Evolutionary conservation across 2,329 filamentous ascomycete genomes (phyloP).

Genomic region (Phaeophleospora eucalypticola): DNA sequence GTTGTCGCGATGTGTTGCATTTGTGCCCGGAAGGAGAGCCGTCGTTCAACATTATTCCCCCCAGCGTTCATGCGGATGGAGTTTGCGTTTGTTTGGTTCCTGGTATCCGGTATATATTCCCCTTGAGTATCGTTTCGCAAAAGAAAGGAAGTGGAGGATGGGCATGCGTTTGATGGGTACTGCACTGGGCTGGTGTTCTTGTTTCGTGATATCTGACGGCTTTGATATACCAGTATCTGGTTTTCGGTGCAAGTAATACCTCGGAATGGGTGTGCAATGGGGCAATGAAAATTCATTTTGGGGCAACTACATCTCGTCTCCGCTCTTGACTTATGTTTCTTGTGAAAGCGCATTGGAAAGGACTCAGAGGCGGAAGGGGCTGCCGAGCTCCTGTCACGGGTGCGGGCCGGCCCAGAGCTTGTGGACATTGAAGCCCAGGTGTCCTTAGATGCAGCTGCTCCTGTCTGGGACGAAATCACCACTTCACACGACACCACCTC

Average conservation of each 20-base stretch:
- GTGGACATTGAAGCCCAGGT: no score
- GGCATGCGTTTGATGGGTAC: no score
- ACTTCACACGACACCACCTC: no score
- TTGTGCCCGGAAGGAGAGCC: background rate
- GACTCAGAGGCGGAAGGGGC: no score
- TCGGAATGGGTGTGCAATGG: background rate
- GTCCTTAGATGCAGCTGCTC: no score
- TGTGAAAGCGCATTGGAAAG: no score
- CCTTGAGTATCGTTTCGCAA: background rate
- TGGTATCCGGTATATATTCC: background rate
- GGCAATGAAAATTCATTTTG: background rate
- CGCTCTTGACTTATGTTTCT: no score
- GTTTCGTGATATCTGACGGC: background rate
- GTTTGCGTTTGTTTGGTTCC: slow-evolving; percentile 1
- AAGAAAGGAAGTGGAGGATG: background rate
- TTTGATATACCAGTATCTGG: background rate
- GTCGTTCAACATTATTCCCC: slow-evolving; percentile 2
- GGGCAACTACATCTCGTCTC: background rate
- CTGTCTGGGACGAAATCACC: no score
- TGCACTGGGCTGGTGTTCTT: background rate
- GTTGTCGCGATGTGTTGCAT: slow-evolving; percentile 1
- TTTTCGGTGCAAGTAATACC: background rate
- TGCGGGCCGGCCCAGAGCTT: no score
- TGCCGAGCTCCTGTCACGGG: no score
- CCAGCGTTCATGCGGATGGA: slow-evolving; percentile 8